Evolutionary conservation across 805 yeast genomes (phyloP).

Genomic region (Suhomyces sp.): DNA sequence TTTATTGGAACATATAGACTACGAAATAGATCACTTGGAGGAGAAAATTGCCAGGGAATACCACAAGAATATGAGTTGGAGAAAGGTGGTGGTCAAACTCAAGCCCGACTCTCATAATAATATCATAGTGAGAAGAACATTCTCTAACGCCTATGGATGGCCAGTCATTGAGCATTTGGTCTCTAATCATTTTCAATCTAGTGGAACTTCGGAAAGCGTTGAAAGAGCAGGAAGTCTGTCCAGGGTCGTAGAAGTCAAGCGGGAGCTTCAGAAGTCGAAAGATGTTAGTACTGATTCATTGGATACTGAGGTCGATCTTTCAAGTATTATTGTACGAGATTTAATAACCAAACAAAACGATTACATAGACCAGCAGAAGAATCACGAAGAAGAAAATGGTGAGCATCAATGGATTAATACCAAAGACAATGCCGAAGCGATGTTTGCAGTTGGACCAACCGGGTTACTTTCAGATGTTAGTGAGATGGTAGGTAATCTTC

Average conservation of each 20-base stretch:
- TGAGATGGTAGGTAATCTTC: slow-evolving; percentile 52
- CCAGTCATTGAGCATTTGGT: slow-evolving; percentile 84
- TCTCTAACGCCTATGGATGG: slow-evolving; percentile 95
- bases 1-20: slow-evolving; percentile 25
- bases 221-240: too few relatives aligned
- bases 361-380: slow-evolving; percentile 28
- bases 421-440: slow-evolving; percentile 37
- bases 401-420: slow-evolving; percentile 54
- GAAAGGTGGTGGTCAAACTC: slow-evolving; percentile 82
- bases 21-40: slow-evolving; percentile 50
- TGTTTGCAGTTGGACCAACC: slow-evolving; percentile 63
- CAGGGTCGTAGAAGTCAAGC: too few relatives aligned
- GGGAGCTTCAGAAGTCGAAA: slow-evolving; percentile 7
- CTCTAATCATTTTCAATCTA: slow-evolving; percentile 54
- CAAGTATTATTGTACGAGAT: slow-evolving; percentile 33
- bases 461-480: slow-evolving; percentile 66
- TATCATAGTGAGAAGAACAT: slow-evolving; percentile 82
- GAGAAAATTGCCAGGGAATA: slow-evolving; percentile 87
- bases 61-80: slow-evolving; percentile 83
- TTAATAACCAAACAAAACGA: slow-evolving; percentile 36
- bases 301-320: slow-evolving; percentile 27
- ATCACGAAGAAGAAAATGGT: slow-evolving; percentile 15
- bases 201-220: slow-evolving; percentile 10
- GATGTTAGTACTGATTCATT: slow-evolving; percentile 20
- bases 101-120: slow-evolving; percentile 96